Percentiles rank a stretch among this genome's conserved stretches.
phyloP scores from a whole-genome alignment of 2,329 filamentous ascomycete species.

The Chrysosporium keratinophilum region DNA sequence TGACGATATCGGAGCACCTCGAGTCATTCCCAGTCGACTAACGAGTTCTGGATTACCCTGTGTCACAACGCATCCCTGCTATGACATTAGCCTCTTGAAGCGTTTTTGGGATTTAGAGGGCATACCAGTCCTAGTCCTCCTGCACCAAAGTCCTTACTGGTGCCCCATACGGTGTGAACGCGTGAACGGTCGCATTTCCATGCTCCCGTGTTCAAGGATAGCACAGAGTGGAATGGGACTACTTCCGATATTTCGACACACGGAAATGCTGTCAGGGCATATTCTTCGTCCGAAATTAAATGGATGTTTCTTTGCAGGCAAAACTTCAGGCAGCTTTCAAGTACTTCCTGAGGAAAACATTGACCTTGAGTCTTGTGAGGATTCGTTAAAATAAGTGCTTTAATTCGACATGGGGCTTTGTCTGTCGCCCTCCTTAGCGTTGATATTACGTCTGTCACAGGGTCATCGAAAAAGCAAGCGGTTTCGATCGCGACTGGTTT shows the following conservation, averaged over 20 bases:
- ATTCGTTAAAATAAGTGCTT: slow-evolving; percentile 22
- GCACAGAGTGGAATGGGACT: slow-evolving; percentile 16
- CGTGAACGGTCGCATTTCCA: slow-evolving; percentile 17
- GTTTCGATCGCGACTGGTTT: slow-evolving; percentile 17
- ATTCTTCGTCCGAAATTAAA: slow-evolving; percentile 24
- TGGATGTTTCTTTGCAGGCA: slow-evolving; percentile 20
- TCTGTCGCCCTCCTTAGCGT: slow-evolving; percentile 15
- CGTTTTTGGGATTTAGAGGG: too few species aligned
- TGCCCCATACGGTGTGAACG: slow-evolving; percentile 20
- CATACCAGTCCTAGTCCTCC: slow-evolving; percentile 18
- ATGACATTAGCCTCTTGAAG: background rate
- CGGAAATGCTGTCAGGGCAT: slow-evolving; percentile 18
- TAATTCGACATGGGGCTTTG: slow-evolving; percentile 15
- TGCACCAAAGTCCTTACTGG: slow-evolving; percentile 19
- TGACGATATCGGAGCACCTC: slow-evolving; percentile 19
- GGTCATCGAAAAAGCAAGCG: slow-evolving; percentile 14
- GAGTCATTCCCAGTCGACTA: slow-evolving; percentile 16
- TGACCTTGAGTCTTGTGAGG: slow-evolving; percentile 23
- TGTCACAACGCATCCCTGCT: slow-evolving; percentile 19
- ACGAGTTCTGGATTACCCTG: slow-evolving; percentile 20
- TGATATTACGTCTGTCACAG: slow-evolving; percentile 15
- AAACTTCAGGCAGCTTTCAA: slow-evolving; percentile 20
- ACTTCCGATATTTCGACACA: slow-evolving; percentile 14
- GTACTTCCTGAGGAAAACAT: slow-evolving; percentile 19
- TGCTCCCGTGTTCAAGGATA: slow-evolving; percentile 14